Conservation (phyloP, 345 rosid genomes). For the Brassica napus region DNA sequence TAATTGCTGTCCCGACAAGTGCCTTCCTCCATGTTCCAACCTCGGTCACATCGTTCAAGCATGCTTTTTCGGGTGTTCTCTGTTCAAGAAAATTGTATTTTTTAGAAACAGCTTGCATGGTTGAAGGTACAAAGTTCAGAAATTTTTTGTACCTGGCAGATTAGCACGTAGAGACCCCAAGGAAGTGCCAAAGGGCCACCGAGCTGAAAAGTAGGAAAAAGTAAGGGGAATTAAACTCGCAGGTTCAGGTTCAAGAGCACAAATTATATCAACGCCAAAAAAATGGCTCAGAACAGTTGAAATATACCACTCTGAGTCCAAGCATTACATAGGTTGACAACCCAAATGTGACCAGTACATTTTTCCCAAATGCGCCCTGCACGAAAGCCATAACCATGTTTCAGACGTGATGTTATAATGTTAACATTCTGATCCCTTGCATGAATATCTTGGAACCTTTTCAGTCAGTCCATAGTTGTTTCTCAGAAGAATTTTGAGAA, state of each 20-base stretch:
- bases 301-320: neutral
- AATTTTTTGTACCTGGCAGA: constrained; percentile 70
- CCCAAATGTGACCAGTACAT: neutral
- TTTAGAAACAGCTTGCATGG: constrained; percentile 15
- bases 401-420: neutral
- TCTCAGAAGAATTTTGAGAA: neutral
- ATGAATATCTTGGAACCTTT: neutral
- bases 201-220: constrained; percentile 46
- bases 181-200: constrained; percentile 95
- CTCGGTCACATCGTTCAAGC: constrained; percentile 87
- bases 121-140: constrained; percentile 1
- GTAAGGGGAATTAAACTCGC: neutral
- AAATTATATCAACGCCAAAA: neutral
- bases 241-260: neutral
- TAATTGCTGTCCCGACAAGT: constrained; percentile 51
- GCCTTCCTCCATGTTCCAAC: constrained; percentile 94
- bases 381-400: neutral
- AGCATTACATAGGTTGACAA: neutral
- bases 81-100: constrained; percentile 26
- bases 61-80: constrained; percentile 91
- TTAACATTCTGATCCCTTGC: neutral
- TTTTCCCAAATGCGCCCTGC: neutral
- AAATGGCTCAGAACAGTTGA: neutral
- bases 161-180: constrained; percentile 90
- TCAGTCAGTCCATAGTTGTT: neutral